Conservation (phyloP, 2,329 filamentous ascomycete species). For the Beauveria sp. region DNA sequence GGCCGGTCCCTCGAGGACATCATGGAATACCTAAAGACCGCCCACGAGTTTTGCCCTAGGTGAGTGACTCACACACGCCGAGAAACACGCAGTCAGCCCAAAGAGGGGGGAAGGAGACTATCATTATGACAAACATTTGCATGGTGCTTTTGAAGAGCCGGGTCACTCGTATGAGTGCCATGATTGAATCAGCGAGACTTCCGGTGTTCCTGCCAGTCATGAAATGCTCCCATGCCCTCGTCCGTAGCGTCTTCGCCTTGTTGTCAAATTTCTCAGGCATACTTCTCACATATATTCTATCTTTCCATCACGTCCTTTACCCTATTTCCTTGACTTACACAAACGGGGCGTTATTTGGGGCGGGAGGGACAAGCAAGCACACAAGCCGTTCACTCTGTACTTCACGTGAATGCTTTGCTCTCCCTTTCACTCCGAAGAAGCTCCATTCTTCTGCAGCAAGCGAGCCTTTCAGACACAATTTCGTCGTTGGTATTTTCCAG, state of each 20-base stretch:
- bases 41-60: conserved; percentile 64
- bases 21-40: conserved; percentile 59
- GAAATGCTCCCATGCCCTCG: background rate
- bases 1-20: conserved; percentile 66
- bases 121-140: background rate
- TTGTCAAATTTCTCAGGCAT: background rate
- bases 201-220: background rate
- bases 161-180: background rate
- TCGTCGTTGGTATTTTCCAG: conserved; percentile 71
- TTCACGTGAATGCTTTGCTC: background rate
- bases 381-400: background rate
- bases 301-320: too few relatives aligned
- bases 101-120: background rate
- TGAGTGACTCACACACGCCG: conserved; percentile 38
- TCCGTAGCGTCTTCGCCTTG: background rate
- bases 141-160: background rate
- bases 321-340: conserved; percentile 14
- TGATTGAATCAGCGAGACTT: background rate
- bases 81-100: conserved; percentile 7
- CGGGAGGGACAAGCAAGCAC: background rate
- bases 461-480: conserved; percentile 71
- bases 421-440: conserved; percentile 3
- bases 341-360: conserved; percentile 3
- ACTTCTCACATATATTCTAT: background rate
- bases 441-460: conserved; percentile 44